Evolutionary conservation across 2,329 filamentous ascomycete species (phyloP).

Genomic region (Talaromyces sp.): DNA sequence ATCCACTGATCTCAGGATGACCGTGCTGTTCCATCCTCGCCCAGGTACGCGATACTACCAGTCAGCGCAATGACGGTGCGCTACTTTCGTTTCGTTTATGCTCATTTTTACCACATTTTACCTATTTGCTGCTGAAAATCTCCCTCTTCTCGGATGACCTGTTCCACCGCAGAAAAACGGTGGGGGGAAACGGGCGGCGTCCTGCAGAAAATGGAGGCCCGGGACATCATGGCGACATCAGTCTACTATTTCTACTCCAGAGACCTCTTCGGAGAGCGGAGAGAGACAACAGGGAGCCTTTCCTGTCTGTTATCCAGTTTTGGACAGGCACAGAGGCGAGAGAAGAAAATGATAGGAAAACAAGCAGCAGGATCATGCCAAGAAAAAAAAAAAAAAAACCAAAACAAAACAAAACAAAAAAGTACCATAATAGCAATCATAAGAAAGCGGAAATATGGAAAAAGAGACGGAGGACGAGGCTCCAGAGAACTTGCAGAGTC

Average conservation of each 20-base stretch:
- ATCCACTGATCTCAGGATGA: slow-evolving; percentile 10
- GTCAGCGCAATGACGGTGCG: not conserved
- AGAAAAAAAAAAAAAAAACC: not conserved
- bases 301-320: not conserved
- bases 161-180: slow-evolving; percentile 39
- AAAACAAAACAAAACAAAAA: not conserved
- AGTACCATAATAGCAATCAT: not conserved
- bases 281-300: not conserved
- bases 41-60: slow-evolving; percentile 11
- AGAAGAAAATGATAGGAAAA: no score
- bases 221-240: slow-evolving; percentile 13
- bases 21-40: slow-evolving; percentile 4
- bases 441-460: not conserved
- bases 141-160: slow-evolving; percentile 4
- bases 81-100: not conserved
- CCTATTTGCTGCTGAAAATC: no score
- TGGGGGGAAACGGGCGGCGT: slow-evolving; percentile 35
- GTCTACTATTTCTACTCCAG: slow-evolving; percentile 8
- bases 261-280: slow-evolving; percentile 10
- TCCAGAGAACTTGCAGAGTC: slow-evolving; percentile 1
- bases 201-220: slow-evolving; percentile 32
- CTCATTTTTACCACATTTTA: not conserved
- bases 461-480: not conserved
- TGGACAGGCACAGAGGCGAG: not conserved
- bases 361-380: not conserved